Evolutionary conservation across 2,329 filamentous ascomycete species (phyloP).

Genomic region (Teratosphaeria gauchensis): DNA sequence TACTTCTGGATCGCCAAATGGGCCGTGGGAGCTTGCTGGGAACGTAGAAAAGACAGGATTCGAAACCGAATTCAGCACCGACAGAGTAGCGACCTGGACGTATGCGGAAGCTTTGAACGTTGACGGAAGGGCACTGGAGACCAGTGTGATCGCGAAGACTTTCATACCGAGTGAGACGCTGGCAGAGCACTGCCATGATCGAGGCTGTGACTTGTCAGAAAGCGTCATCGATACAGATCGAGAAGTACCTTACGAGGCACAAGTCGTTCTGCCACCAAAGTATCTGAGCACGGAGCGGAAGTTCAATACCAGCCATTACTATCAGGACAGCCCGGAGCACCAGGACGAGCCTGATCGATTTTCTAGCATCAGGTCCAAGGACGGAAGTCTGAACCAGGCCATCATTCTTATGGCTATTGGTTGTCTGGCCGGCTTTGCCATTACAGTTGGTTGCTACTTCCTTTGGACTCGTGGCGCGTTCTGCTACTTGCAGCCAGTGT

Average conservation of each 20-base stretch:
- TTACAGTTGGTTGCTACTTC: constrained; percentile 2
- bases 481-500: constrained; percentile 1
- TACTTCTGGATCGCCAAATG: constrained; percentile 26
- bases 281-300: constrained; percentile 23
- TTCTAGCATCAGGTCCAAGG: not conserved
- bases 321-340: constrained; percentile 4
- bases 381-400: not conserved
- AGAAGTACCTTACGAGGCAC: constrained; percentile 14
- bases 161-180: constrained; percentile 27
- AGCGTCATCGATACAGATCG: constrained; percentile 11
- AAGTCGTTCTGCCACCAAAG: constrained; percentile 12
- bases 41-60: constrained; percentile 34
- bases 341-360: not conserved
- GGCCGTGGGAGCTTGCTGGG: constrained; percentile 30
- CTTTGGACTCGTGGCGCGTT: constrained; percentile 1
- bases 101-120: constrained; percentile 27
- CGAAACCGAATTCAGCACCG: constrained; percentile 29
- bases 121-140: constrained; percentile 20
- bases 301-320: constrained; percentile 27
- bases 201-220: constrained; percentile 21
- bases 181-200: constrained; percentile 23
- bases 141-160: constrained; percentile 25
- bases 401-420: constrained; percentile 4
- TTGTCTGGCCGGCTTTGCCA: constrained; percentile 5
- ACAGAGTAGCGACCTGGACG: constrained; percentile 17